Percentiles rank a stretch among this genome's conserved stretches.
Evolutionary conservation across 345 rosid genomes (phyloP).

Genomic region (Brassica cretica): DNA sequence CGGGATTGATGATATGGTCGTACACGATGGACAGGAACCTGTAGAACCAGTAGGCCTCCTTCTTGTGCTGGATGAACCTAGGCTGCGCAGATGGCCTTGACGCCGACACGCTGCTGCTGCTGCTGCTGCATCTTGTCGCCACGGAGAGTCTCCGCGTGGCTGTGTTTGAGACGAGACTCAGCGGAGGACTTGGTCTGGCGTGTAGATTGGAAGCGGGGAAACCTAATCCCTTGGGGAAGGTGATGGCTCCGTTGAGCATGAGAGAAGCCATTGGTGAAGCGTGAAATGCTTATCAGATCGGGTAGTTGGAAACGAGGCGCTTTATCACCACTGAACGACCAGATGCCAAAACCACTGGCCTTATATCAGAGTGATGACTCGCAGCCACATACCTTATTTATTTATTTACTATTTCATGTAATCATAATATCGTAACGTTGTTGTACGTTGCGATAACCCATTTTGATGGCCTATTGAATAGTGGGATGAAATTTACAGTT

Average conservation of each 20-base stretch:
- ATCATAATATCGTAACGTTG: background rate
- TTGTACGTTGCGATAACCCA: background rate
- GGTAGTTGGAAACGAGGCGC: background rate
- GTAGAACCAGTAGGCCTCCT: slow-evolving; percentile 98
- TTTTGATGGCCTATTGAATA: too few species aligned
- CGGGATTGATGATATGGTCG: slow-evolving; percentile 89
- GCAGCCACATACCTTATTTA: background rate
- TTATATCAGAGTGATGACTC: background rate
- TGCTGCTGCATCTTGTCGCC: slow-evolving; percentile 50
- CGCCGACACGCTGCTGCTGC: slow-evolving; percentile 52
- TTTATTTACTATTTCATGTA: background rate
- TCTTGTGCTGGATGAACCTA: slow-evolving; percentile 95
- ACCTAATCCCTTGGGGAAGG: slow-evolving; percentile 43
- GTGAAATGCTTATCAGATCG: background rate
- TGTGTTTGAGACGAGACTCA: slow-evolving; percentile 38
- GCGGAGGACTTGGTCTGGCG: slow-evolving; percentile 42
- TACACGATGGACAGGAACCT: slow-evolving; percentile 90
- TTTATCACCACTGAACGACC: background rate
- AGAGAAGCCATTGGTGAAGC: slow-evolving; percentile 59
- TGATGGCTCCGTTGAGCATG: slow-evolving; percentile 65
- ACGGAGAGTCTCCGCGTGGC: slow-evolving; percentile 35
- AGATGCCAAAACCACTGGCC: background rate
- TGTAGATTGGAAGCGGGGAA: slow-evolving; percentile 49
- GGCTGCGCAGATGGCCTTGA: slow-evolving; percentile 93
- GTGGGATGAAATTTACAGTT: too few species aligned